phyloP scores from a whole-genome alignment of 2,329 filamentous ascomycete genomes.

The Harringtonia aguacate region DNA sequence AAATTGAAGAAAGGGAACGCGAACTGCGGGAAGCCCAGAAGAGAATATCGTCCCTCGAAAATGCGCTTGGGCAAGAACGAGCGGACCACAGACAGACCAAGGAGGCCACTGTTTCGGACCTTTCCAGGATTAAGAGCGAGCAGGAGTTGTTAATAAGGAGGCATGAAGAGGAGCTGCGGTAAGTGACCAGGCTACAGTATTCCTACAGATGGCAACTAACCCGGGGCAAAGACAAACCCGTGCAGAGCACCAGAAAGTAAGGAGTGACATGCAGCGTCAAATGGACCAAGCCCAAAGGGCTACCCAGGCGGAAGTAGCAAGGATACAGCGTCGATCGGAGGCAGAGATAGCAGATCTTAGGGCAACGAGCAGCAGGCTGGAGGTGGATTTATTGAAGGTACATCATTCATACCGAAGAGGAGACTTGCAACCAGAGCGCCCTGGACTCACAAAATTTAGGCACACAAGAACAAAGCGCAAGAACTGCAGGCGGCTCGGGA shows the following conservation, averaged over 20 bases:
- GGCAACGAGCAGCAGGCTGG: constrained; percentile 47
- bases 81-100: constrained; percentile 59
- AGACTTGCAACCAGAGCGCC: neutral
- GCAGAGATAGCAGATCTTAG: constrained; percentile 54
- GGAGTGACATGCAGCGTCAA: constrained; percentile 8
- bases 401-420: too few species aligned
- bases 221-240: constrained; percentile 3
- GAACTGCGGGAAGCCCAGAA: constrained; percentile 36
- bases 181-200: neutral
- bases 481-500: constrained; percentile 48
- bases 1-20: constrained; percentile 62
- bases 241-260: constrained; percentile 15
- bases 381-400: constrained; percentile 53
- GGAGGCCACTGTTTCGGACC: constrained; percentile 42
- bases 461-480: constrained; percentile 47
- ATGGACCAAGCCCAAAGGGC: constrained; percentile 33
- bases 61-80: constrained; percentile 60
- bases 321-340: constrained; percentile 37
- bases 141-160: constrained; percentile 38
- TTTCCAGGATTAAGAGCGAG: constrained; percentile 27
- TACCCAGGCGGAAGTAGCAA: constrained; percentile 37
- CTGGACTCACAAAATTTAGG: constrained; percentile 25
- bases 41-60: constrained; percentile 34
- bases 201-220: neutral
- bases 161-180: constrained; percentile 52